Conservation (phyloP, 148 eudicot species). For the Vaccinium myrtillus region DNA sequence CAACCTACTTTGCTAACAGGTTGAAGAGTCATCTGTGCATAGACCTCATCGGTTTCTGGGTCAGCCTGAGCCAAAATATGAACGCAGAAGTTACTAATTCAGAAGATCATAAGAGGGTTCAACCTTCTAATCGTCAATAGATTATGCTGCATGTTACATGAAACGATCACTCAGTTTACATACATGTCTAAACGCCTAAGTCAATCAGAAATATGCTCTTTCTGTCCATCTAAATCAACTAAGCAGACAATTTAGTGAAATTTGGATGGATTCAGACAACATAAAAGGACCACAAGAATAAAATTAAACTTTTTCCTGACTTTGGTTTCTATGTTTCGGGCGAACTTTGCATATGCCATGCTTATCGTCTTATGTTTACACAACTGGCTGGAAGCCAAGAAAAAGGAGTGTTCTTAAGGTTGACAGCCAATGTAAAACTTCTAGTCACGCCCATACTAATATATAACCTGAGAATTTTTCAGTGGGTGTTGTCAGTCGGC, state of each 20-base stretch:
- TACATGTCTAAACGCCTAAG: background rate
- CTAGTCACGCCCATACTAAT: background rate
- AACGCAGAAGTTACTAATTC: background rate
- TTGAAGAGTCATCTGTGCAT: conserved; percentile 99
- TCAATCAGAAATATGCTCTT: conserved; percentile 7
- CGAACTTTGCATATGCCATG: background rate
- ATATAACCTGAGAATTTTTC: background rate
- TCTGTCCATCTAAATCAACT: conserved; percentile 6
- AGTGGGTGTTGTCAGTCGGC: background rate
- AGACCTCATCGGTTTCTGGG: conserved; percentile 94
- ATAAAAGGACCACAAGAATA: background rate
- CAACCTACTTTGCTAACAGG: conserved; percentile 78
- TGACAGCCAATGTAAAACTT: background rate
- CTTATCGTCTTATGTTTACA: background rate
- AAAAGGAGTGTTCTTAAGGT: background rate
- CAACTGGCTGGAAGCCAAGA: background rate
- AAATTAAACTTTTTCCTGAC: background rate
- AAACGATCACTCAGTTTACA: background rate
- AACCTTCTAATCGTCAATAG: background rate
- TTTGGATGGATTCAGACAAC: background rate
- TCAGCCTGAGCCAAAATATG: conserved; percentile 64
- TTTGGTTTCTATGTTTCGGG: background rate
- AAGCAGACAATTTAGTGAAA: background rate
- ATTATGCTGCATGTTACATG: background rate
- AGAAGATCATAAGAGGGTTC: conserved; percentile 1